phyloP scores from a whole-genome alignment of 2,329 filamentous ascomycete genomes.

The Beauveria medogensis region DNA sequence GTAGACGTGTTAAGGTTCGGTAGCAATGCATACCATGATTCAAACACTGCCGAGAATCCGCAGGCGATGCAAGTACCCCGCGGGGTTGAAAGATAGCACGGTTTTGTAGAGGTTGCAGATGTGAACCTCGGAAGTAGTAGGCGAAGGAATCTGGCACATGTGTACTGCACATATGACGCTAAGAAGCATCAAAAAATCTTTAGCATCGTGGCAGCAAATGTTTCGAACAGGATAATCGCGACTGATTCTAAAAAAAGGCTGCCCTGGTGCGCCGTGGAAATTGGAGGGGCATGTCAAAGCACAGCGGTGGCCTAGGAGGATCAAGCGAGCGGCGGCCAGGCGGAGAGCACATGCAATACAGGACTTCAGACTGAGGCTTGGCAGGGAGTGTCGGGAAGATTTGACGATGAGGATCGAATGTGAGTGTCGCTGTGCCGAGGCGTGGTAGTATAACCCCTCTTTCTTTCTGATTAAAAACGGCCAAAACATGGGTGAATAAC shows the following conservation, averaged over 20 bases:
- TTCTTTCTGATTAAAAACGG: conserved; percentile 6
- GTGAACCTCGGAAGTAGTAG: conserved; percentile 6
- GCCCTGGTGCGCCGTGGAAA: neutral
- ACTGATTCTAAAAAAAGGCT: conserved; percentile 7
- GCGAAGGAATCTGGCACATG: neutral
- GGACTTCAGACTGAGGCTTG: conserved; percentile 10
- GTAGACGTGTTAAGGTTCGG: neutral
- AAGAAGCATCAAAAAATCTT: neutral
- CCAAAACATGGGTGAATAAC: conserved; percentile 7
- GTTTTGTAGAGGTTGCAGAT: neutral
- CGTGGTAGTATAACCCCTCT: conserved; percentile 6
- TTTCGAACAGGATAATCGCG: conserved; percentile 5
- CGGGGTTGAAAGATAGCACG: neutral
- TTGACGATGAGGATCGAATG: conserved; percentile 8
- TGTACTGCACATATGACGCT: conserved; percentile 1
- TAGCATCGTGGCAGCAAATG: conserved; percentile 7
- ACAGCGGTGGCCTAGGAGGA: neutral
- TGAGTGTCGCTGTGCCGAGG: conserved; percentile 6
- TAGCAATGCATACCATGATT: neutral
- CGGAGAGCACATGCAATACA: conserved; percentile 5
- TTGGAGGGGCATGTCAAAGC: conserved; percentile 9
- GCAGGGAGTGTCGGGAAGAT: conserved; percentile 2
- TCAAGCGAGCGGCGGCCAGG: neutral
- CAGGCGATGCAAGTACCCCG: neutral
- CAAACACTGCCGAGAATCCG: neutral